A percentile compares a stretch with the other conserved stretches of the same genome.
These are phyloP conservation scores for Eleusine coracana DNA, from an alignment of 176 grass and related monocot genomes.

Conservation along the genomic window DNA sequence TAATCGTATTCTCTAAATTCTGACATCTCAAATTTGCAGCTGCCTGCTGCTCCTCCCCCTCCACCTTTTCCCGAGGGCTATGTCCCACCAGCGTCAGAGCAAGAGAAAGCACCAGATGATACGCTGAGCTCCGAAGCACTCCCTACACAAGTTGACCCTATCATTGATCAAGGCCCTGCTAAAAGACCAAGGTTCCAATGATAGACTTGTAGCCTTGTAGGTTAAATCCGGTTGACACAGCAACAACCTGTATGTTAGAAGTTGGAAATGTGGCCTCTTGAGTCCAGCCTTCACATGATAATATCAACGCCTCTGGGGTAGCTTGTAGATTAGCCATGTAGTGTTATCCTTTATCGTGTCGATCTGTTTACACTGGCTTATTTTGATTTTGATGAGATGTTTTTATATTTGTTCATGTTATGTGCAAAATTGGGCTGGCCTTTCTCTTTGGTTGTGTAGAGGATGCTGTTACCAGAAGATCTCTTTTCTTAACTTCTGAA, in stretches of 20 bases:
- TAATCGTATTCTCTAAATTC: constrained; percentile 17
- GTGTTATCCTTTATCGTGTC: background rate
- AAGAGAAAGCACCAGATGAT: constrained; percentile 72
- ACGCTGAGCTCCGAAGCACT: constrained; percentile 55
- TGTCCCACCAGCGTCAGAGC: constrained; percentile 59
- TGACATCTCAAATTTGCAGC: constrained; percentile 40
- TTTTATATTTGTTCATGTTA: background rate
- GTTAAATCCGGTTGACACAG: background rate
- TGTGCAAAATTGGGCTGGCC: background rate
- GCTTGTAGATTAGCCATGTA: background rate
- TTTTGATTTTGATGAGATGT: background rate
- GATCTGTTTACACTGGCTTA: background rate
- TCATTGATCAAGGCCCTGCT: constrained; percentile 95
- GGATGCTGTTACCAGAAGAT: background rate
- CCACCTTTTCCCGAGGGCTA: constrained; percentile 96
- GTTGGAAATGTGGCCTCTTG: background rate
- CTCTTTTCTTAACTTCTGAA: background rate
- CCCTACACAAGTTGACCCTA: constrained; percentile 66
- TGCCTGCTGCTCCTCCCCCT: constrained; percentile 75
- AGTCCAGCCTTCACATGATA: background rate
- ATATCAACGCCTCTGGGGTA: background rate
- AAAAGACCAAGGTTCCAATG: constrained; percentile 81
- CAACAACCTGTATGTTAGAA: constrained; percentile 15
- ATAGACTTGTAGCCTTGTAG: constrained; percentile 32
- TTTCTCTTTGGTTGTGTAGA: background rate